Percentiles rank a stretch among this genome's conserved stretches.
These are phyloP conservation scores for Rhynchosporium graminicola DNA, from an alignment of 2,329 filamentous ascomycete species.

Conservation along the genomic window DNA sequence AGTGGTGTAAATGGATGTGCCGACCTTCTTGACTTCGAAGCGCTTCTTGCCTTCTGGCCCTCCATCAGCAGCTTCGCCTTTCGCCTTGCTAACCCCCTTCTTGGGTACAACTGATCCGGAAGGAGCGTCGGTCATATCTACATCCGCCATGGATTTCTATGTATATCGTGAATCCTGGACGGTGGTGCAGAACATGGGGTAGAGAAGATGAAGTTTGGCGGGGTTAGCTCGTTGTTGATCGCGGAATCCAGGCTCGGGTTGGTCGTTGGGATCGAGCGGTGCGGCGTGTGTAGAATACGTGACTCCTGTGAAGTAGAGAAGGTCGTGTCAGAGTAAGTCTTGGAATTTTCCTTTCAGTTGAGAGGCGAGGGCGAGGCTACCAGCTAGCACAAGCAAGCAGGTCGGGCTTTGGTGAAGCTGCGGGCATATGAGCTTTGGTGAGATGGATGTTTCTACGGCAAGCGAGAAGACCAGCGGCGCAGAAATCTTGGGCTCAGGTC, in stretches of 20 bases:
- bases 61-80: constrained; percentile 52
- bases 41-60: constrained; percentile 78
- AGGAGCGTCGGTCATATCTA: constrained; percentile 92
- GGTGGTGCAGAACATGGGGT: not conserved
- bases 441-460: not conserved
- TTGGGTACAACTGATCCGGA: constrained; percentile 55
- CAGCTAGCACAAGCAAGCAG: not conserved
- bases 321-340: not conserved
- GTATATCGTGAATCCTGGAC: constrained; percentile 9
- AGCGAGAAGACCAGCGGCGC: not conserved
- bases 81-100: constrained; percentile 50
- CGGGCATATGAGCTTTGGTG: not conserved
- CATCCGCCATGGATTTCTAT: constrained; percentile 72
- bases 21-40: constrained; percentile 98
- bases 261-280: no score
- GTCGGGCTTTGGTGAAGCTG: not conserved
- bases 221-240: not conserved
- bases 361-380: constrained; percentile 12
- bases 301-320: not conserved
- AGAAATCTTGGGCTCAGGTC: constrained; percentile 4
- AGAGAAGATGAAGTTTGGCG: not conserved
- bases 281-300: not conserved
- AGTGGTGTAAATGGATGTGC: constrained; percentile 18
- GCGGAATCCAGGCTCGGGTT: no score
- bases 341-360: not conserved